These are phyloP conservation scores for Pilaira anomala DNA, from an alignment of 192 early-diverging fungal genomes.

Conservation along the genomic window DNA sequence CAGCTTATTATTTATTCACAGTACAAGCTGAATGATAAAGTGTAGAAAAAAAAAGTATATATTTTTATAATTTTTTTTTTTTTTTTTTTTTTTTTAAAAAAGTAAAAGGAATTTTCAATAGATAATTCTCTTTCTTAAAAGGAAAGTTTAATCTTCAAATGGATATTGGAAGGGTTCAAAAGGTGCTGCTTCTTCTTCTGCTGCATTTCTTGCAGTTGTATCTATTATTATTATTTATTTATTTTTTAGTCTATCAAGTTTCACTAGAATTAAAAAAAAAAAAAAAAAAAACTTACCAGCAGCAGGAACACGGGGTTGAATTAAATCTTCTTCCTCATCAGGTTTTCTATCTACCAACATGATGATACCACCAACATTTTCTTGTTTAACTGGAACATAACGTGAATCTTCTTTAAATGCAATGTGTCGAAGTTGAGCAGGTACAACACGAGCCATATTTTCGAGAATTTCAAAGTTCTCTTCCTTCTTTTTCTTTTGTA, in stretches of 20 bases:
- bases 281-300: conserved; percentile 11
- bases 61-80: too few species aligned
- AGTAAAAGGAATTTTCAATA: too few species aligned
- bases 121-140: too few species aligned
- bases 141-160: conserved; percentile 65
- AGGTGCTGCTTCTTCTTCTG: conserved; percentile 60
- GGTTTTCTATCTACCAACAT: conserved; percentile 77
- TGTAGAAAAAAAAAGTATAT: too few species aligned
- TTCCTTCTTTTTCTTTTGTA: conserved; percentile 69
- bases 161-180: conserved; percentile 85
- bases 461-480: conserved; percentile 69
- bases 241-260: too few species aligned
- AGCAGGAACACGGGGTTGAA: conserved; percentile 52
- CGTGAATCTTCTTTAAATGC: conserved; percentile 80
- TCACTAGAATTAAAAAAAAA: background rate
- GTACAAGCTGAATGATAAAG: too few species aligned
- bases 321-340: conserved; percentile 78
- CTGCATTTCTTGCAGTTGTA: conserved; percentile 36
- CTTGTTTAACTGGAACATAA: conserved; percentile 86
- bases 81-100: too few species aligned
- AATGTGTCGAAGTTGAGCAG: conserved; percentile 83
- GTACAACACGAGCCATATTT: conserved; percentile 88
- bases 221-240: conserved; percentile 7
- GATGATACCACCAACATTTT: conserved; percentile 79
- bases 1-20: too few species aligned